phyloP scores from a whole-genome alignment of 768 basidiomycete species.

The Rhodosporidiobolus sp. region DNA sequence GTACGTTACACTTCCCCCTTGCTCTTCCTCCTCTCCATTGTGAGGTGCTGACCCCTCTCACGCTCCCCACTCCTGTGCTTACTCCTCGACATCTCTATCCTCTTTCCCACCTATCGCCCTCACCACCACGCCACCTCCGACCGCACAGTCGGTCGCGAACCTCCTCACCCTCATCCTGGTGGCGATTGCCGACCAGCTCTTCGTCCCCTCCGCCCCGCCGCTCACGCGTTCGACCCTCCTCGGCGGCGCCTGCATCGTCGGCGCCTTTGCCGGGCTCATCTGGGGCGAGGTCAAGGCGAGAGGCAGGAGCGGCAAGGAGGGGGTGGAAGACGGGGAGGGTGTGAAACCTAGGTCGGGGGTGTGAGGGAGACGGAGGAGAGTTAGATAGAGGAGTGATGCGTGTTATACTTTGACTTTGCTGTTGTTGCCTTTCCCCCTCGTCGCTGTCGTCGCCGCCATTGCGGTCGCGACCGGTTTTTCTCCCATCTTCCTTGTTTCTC shows the following conservation, averaged over 20 bases:
- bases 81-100: not conserved
- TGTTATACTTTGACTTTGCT: too few relatives aligned
- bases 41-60: too few relatives aligned
- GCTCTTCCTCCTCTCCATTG: too few relatives aligned
- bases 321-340: not conserved
- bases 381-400: too few relatives aligned
- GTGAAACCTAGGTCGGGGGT: too few relatives aligned
- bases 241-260: slow-evolving; percentile 74
- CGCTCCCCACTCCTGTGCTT: not conserved
- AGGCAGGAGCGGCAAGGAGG: not conserved
- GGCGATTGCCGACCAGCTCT: slow-evolving; percentile 70
- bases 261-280: slow-evolving; percentile 72
- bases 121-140: slow-evolving; percentile 76
- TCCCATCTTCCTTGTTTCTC: too few relatives aligned
- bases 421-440: too few relatives aligned
- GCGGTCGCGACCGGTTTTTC: too few relatives aligned
- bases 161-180: slow-evolving; percentile 93
- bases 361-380: too few relatives aligned
- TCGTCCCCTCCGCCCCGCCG: slow-evolving; percentile 57
- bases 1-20: not conserved
- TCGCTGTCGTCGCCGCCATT: too few relatives aligned
- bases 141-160: slow-evolving; percentile 81
- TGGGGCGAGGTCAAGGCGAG: slow-evolving; percentile 5
- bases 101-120: not conserved
- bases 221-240: slow-evolving; percentile 69